Evolutionary conservation across 495 filamentous ascomycete species (phyloP).

Genomic region (Aspergillus nidulans): DNA sequence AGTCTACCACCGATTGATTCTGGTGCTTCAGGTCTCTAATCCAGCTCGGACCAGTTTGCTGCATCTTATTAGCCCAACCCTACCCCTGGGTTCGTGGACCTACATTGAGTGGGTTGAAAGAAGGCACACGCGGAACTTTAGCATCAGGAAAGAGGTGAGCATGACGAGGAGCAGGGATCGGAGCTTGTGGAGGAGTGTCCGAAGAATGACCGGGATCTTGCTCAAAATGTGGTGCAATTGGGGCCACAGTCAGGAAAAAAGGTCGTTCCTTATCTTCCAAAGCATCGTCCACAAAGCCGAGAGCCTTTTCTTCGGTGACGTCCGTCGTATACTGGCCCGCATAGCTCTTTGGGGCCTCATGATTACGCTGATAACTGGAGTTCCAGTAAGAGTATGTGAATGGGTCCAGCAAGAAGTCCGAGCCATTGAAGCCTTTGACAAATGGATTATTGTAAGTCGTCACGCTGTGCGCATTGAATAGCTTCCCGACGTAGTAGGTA

Average conservation of each 20-base stretch:
- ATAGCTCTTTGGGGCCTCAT: slow-evolving; percentile 52
- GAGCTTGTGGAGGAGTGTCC: slow-evolving; percentile 39
- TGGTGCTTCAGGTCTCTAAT: slow-evolving; percentile 50
- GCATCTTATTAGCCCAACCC: slow-evolving; percentile 30
- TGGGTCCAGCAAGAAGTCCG: slow-evolving; percentile 67
- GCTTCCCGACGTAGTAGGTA: slow-evolving; percentile 70
- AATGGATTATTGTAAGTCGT: slow-evolving; percentile 56
- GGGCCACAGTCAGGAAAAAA: slow-evolving; percentile 65
- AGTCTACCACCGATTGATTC: slow-evolving; percentile 53
- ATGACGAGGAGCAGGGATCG: slow-evolving; percentile 44
- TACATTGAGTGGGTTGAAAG: slow-evolving; percentile 48
- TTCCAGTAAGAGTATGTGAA: slow-evolving; percentile 70
- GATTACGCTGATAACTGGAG: slow-evolving; percentile 60
- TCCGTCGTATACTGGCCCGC: slow-evolving; percentile 57
- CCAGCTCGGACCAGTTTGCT: slow-evolving; percentile 63
- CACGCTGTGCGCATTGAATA: slow-evolving; percentile 61
- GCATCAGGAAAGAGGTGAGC: slow-evolving; percentile 35
- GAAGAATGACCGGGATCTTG: slow-evolving; percentile 29
- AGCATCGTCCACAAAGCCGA: slow-evolving; percentile 60
- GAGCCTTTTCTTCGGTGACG: slow-evolving; percentile 58
- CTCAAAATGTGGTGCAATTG: slow-evolving; percentile 64
- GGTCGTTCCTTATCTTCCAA: slow-evolving; percentile 42
- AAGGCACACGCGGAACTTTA: slow-evolving; percentile 31
- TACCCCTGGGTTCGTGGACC: slow-evolving; percentile 43
- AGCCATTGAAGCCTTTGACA: slow-evolving; percentile 51